Conservation (phyloP, 2,329 filamentous ascomycete genomes). For the Lachnellula willkommii region DNA sequence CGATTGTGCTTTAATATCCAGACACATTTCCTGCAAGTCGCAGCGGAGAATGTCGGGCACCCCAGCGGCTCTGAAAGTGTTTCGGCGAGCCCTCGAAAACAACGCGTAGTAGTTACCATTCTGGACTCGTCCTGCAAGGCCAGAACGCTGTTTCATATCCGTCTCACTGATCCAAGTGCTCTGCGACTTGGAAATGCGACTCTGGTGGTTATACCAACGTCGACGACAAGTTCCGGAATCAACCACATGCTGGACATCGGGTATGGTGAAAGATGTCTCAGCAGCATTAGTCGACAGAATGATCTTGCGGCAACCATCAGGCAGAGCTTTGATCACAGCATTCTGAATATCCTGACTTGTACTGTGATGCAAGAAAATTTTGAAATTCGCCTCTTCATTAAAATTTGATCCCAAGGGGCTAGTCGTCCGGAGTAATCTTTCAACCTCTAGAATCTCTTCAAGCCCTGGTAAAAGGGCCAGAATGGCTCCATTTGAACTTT, state of each 20-base stretch:
- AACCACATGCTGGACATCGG: slow-evolving; percentile 90
- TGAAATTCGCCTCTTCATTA: slow-evolving; percentile 66
- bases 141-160: slow-evolving; percentile 86
- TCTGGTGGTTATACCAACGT: slow-evolving; percentile 80
- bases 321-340: slow-evolving; percentile 71
- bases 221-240: slow-evolving; percentile 93
- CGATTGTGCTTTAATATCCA: slow-evolving; percentile 93
- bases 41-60: slow-evolving; percentile 89
- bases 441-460: slow-evolving; percentile 76
- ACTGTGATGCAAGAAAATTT: slow-evolving; percentile 84
- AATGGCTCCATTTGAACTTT: slow-evolving; percentile 75
- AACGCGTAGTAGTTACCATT: slow-evolving; percentile 87
- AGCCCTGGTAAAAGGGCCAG: slow-evolving; percentile 89
- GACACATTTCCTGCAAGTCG: slow-evolving; percentile 83
- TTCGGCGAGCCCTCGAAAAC: slow-evolving; percentile 87
- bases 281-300: slow-evolving; percentile 94
- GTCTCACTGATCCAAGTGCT: slow-evolving; percentile 91
- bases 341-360: slow-evolving; percentile 82
- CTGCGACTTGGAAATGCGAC: slow-evolving; percentile 83
- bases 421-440: slow-evolving; percentile 64
- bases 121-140: slow-evolving; percentile 85
- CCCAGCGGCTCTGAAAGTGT: slow-evolving; percentile 66
- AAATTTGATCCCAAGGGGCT: slow-evolving; percentile 50
- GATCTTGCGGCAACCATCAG: slow-evolving; percentile 76
- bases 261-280: slow-evolving; percentile 96